phyloP scores from a whole-genome alignment of 1,284 basidiomycete genomes.

The Mrakiaceae sp. region DNA sequence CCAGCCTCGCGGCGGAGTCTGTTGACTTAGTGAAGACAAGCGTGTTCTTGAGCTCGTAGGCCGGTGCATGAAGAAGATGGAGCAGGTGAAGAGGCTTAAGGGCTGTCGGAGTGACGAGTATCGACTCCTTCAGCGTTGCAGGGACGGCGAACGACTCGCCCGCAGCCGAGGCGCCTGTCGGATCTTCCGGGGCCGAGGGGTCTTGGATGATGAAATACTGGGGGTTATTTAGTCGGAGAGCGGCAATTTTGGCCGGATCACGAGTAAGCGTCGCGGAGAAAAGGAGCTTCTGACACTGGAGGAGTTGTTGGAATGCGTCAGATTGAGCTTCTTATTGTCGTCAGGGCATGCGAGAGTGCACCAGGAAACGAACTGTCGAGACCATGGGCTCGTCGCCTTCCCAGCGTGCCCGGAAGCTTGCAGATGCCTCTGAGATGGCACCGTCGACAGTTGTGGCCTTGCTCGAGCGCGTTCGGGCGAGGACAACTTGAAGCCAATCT shows the following conservation, averaged over 20 bases:
- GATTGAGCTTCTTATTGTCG: too few relatives aligned
- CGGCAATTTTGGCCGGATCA: conserved; percentile 82
- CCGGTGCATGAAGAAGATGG: conserved; percentile 54
- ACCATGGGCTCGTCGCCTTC: too few relatives aligned
- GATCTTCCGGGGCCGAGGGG: conserved; percentile 28
- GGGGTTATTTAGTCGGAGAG: conserved; percentile 65
- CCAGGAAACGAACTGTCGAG: background rate
- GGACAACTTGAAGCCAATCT: conserved; percentile 77
- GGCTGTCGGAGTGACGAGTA: conserved; percentile 65
- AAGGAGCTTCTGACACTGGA: conserved; percentile 85
- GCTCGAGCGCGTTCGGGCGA: conserved; percentile 46
- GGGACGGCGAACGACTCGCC: conserved; percentile 77
- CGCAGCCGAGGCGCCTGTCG: conserved; percentile 38
- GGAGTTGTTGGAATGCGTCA: background rate
- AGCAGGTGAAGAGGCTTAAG: conserved; percentile 85
- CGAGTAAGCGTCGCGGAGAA: conserved; percentile 94
- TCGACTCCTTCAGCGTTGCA: conserved; percentile 63
- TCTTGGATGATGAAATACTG: conserved; percentile 78
- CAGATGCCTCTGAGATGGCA: too few relatives aligned
- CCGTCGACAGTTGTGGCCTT: too few relatives aligned
- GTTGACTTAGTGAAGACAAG: conserved; percentile 94
- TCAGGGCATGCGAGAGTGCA: background rate
- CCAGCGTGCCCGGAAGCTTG: too few relatives aligned
- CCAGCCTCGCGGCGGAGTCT: conserved; percentile 74
- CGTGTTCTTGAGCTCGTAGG: conserved; percentile 49